These are phyloP conservation scores for Aspergillus novoparasiticus DNA, from an alignment of 2,329 filamentous ascomycete genomes.

Conservation along the genomic window DNA sequence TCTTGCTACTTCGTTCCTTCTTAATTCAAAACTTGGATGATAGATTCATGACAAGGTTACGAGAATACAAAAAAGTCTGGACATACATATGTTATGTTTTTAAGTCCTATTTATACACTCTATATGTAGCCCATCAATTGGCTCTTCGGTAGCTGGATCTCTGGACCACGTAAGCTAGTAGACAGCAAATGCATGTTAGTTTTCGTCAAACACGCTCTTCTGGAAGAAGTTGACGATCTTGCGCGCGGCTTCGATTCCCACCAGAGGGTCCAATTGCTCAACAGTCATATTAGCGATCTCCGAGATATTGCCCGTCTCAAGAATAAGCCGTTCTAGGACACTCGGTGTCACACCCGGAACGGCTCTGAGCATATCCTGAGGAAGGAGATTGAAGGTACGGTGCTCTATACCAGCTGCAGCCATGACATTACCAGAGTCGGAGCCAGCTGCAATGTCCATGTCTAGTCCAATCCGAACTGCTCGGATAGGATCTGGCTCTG, in stretches of 20 bases:
- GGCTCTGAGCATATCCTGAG: slow-evolving; percentile 84
- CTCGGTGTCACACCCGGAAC: slow-evolving; percentile 84
- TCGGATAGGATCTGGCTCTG: slow-evolving; percentile 85
- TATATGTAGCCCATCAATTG: slow-evolving; percentile 4
- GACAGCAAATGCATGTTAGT: slow-evolving; percentile 12
- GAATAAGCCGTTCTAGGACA: slow-evolving; percentile 71
- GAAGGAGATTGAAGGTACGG: slow-evolving; percentile 77
- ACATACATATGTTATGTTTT: not conserved
- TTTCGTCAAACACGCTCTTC: slow-evolving; percentile 56
- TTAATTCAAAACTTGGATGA: slow-evolving; percentile 28
- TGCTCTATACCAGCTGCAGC: slow-evolving; percentile 57
- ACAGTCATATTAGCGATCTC: slow-evolving; percentile 87
- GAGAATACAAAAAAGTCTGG: slow-evolving; percentile 32
- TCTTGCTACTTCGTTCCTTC: slow-evolving; percentile 27
- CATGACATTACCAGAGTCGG: slow-evolving; percentile 52
- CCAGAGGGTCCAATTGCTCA: slow-evolving; percentile 69
- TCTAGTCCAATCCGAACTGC: slow-evolving; percentile 83
- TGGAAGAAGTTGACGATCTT: slow-evolving; percentile 83
- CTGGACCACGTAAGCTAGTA: not conserved
- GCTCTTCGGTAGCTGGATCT: not conserved
- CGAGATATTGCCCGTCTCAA: slow-evolving; percentile 73
- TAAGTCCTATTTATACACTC: slow-evolving; percentile 19
- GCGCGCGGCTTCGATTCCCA: slow-evolving; percentile 76
- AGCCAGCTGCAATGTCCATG: slow-evolving; percentile 43
- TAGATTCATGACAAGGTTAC: slow-evolving; percentile 38